Percentiles rank a stretch among this genome's conserved stretches.
Evolutionary conservation across 441 rosid genomes (phyloP).

Genomic region (Eruca vesicaria): DNA sequence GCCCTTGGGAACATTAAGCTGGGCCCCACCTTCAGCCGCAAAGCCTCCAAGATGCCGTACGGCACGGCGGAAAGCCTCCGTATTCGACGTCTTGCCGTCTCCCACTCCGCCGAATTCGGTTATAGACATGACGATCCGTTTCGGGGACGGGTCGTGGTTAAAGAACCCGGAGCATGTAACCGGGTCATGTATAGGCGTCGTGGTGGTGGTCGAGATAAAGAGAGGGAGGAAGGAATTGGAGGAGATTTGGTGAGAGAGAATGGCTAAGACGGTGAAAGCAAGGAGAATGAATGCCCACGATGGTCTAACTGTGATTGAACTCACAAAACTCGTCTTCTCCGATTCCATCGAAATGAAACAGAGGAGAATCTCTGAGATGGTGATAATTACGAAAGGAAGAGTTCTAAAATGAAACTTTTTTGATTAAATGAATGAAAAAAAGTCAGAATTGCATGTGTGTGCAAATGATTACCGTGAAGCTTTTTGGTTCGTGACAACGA

Average conservation of each 20-base stretch:
- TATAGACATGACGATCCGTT: slow-evolving; percentile 63
- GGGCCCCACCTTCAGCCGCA: slow-evolving; percentile 56
- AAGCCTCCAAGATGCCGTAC: slow-evolving; percentile 49
- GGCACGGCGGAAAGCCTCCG: slow-evolving; percentile 71
- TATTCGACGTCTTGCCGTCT: slow-evolving; percentile 73
- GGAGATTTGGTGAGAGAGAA: slow-evolving; percentile 65
- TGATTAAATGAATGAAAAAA: neutral
- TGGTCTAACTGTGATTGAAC: slow-evolving; percentile 39
- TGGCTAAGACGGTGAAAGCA: slow-evolving; percentile 44
- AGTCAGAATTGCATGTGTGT: slow-evolving; percentile 14
- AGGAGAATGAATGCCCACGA: slow-evolving; percentile 54
- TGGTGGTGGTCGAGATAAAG: neutral
- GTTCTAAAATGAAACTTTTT: slow-evolving; percentile 1
- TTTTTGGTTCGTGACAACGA: neutral
- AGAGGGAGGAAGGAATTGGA: slow-evolving; percentile 40
- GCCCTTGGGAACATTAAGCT: slow-evolving; percentile 75
- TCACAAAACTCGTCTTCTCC: slow-evolving; percentile 34
- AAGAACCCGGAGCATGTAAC: slow-evolving; percentile 49
- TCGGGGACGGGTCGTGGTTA: slow-evolving; percentile 33
- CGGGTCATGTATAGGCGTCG: neutral
- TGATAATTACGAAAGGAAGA: slow-evolving; percentile 12
- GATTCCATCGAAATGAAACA: slow-evolving; percentile 44
- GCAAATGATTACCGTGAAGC: slow-evolving; percentile 12
- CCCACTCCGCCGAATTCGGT: slow-evolving; percentile 87
- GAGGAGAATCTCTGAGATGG: neutral